Percentiles rank a stretch among this genome's conserved stretches.
These are phyloP conservation scores for Penicillium concentricum DNA, from an alignment of 2,329 filamentous ascomycete species.

Conservation along the genomic window DNA sequence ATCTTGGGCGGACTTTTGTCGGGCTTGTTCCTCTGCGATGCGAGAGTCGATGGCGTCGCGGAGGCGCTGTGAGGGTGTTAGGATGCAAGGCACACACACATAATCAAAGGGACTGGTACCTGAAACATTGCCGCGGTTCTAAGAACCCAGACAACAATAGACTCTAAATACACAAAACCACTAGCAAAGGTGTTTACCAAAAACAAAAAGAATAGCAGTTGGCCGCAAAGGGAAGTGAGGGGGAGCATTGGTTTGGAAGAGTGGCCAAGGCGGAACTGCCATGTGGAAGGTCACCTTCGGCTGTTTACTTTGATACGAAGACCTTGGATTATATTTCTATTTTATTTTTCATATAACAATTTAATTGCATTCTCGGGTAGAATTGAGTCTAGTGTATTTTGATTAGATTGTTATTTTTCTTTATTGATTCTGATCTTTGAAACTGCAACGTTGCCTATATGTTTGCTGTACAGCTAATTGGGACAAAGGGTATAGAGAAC, in stretches of 20 bases:
- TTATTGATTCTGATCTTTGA: neutral
- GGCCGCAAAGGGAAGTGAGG: slow-evolving; percentile 15
- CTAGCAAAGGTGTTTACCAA: slow-evolving; percentile 3
- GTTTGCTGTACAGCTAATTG: neutral
- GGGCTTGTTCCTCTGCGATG: slow-evolving; percentile 88
- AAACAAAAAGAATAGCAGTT: slow-evolving; percentile 10
- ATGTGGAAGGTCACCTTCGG: slow-evolving; percentile 6
- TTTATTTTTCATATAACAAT: neutral
- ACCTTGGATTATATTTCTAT: neutral
- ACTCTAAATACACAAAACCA: slow-evolving; percentile 12
- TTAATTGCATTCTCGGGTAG: neutral
- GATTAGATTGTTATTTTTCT: neutral
- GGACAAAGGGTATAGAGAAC: too few relatives aligned
- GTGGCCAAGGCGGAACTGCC: slow-evolving; percentile 11
- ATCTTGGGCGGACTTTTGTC: slow-evolving; percentile 58
- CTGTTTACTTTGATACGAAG: neutral
- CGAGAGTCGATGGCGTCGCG: slow-evolving; percentile 81
- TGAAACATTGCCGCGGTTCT: slow-evolving; percentile 29
- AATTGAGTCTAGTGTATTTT: neutral
- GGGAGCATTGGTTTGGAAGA: slow-evolving; percentile 13
- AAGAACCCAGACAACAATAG: slow-evolving; percentile 16
- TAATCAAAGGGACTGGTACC: slow-evolving; percentile 10
- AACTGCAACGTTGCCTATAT: neutral
- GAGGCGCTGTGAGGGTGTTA: slow-evolving; percentile 59
- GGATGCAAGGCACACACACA: slow-evolving; percentile 5